Evolutionary conservation across 805 yeast genomes (phyloP), one percentile per base, ranked within the genome.

Genomic region (Saccharomycopsis selenospora): DNA sequence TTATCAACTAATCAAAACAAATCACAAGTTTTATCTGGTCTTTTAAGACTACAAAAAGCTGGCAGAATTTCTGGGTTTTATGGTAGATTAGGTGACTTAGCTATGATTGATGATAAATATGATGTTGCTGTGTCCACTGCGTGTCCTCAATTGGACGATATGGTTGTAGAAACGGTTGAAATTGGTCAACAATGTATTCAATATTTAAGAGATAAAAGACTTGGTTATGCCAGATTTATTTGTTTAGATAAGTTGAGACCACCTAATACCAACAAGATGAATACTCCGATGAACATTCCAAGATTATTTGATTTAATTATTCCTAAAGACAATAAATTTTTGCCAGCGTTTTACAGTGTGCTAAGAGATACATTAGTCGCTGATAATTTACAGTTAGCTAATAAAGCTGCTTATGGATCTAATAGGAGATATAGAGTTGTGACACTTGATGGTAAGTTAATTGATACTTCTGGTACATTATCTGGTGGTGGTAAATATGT

Each of bases 71-170:
- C 69, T 4, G 99, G 98, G 0, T 86, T 91, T 56, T 73, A 86
- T 61, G 99, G 98, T 0, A 72, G 96, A 53, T 67, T 93, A 13
- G 99, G 99, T 14, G 95, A 88, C 56, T 68, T 93, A 41, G 99
- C 96, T n/a, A 73, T 76, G 2, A 93, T 93, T 54, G 96, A 88
- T 61, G 86, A 84, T 55, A 75, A 77, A 58, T 93, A 85, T 62
- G 98, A 95, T 65, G 77, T 89, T 46, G 99, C 99, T 0, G 79
- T 93, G 6, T 89, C 98, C 0, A 93, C 98, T 0, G 98, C 96
- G 0, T 88, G 93, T 55, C 89, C 95, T 1, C 81, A 90, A 6
- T 70, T 93, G 49, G 95, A 91, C 61, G 91, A 95, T 53, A 80
- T 89, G 73, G 98, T 93, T 14, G 98, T 93, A 2, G 97, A 89